Base-by-base conservation (phyloP, 2,329 filamentous ascomycete genomes). In the Penicillium sp. region DNA sequence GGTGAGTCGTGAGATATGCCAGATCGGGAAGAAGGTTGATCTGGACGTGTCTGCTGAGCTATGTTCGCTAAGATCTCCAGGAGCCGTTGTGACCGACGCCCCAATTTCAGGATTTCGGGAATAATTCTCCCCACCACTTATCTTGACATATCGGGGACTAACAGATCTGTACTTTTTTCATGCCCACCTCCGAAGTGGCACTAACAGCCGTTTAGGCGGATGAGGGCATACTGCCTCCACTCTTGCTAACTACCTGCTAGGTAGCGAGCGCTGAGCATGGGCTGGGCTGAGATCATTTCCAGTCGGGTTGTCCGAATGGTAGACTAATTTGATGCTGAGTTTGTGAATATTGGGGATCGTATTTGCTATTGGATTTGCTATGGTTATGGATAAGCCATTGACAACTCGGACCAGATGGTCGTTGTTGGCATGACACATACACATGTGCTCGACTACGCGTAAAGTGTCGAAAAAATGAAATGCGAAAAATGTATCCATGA, bases 31-130 rank as follows among this genome's bases (percentile, higher is more conserved):
- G 6, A 34, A 10, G 36, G 26, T 8, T 42, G 39, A 43, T 43
- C 46, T 36, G 42, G 46, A 42, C 39, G 24, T 12, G 39, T 20
- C 24, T 29, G 23, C 8, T 18, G 15, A 18, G 26, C 26, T n/a
- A 42, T 29, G 39, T 29, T 18, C n/a, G 26, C 17, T 12, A 17
- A 10, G 20, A 43, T 43, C 37, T 39, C 44, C 49, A 26, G 47
- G 47, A 30, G 15, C 49, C 43, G 49, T 13, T 30, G 21, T 10
- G 29, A 4, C 49, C 49, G 37, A 32, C 26, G 49, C 36, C 21
- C 17, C n/a, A 24, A 33, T 29, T 45, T 20, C 21, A 29, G 20
- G 12, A 18, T 26, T 2, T n/a, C 10, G 20, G 39, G 39, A 7
- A 29, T 4, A 29, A 29, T 29, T 18, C 39, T 42, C 39, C 39